These are phyloP conservation scores for Backusella tuberculispora DNA, from an alignment of 192 early-diverging fungal species.

Conservation along the genomic window DNA sequence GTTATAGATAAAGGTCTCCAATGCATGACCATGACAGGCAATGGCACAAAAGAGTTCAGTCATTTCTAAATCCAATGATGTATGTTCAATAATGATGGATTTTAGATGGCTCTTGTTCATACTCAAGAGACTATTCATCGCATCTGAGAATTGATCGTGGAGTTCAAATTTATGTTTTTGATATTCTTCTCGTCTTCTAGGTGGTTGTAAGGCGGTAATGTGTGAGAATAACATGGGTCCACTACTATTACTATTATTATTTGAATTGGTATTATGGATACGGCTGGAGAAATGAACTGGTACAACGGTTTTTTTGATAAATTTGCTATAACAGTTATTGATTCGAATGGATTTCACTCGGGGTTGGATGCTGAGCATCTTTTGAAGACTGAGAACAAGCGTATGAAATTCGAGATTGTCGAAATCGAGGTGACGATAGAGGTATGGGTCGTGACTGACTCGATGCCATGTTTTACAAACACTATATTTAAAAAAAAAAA, in stretches of 20 bases:
- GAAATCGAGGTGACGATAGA: conserved; percentile 48
- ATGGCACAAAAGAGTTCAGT: conserved; percentile 50
- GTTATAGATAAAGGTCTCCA: conserved; percentile 43
- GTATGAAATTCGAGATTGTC: conserved; percentile 48
- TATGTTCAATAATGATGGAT: conserved; percentile 42
- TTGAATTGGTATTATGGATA: conserved; percentile 23
- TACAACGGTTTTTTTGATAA: conserved; percentile 49
- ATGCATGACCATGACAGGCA: conserved; percentile 43
- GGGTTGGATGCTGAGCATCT: conserved; percentile 39
- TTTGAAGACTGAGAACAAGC: conserved; percentile 41
- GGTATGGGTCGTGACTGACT: conserved; percentile 41
- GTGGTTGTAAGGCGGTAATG: conserved; percentile 45
- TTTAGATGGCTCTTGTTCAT: conserved; percentile 42
- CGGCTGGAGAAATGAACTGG: conserved; percentile 40
- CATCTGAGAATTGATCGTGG: conserved; percentile 50
- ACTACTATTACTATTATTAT: too few species aligned
- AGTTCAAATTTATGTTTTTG: conserved; percentile 45
- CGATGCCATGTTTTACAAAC: conserved; percentile 39
- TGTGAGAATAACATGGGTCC: conserved; percentile 44
- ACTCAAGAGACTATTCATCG: conserved; percentile 42
- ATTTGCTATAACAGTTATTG: conserved; percentile 45
- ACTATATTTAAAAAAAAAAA: conserved; percentile 11
- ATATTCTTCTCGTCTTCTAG: conserved; percentile 49
- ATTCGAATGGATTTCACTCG: conserved; percentile 43
- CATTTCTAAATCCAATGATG: conserved; percentile 52